Evolutionary conservation across 169 alveolate species (phyloP), one percentile per base, ranked within the genome.

Genomic region (Plasmodium gonderi): DNA sequence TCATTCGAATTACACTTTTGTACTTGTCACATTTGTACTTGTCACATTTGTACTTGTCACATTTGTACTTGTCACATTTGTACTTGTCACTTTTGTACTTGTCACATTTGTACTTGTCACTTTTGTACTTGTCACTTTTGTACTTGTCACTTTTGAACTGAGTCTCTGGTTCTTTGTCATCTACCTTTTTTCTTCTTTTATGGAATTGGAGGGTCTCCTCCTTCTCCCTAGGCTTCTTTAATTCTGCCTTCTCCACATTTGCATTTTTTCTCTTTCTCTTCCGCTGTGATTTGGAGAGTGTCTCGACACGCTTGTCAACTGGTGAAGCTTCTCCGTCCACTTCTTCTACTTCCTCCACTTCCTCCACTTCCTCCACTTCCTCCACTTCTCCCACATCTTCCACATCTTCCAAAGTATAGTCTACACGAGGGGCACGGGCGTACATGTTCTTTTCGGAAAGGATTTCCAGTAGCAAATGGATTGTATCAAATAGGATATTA

Each of bases 401-500:
- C 23, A 9, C 87, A 2, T 3, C 45, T 4, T 12, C 49, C 38
- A 89, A 40, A 0, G 94, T 89, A 14, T 45, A 89, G 17, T 26
- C 49, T 33, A 33, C 49, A 31, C 49, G 45, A 11, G n/a, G 29
- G 65, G 29, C 31, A 31, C 9, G 17, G 31, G 42, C 17, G 72
- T 77, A 77, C 12, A 89, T 89, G 17, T 77, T 79, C 40, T n/a
- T 69, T 9, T 51, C 45, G 45, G 6, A 40, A 26, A 89, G 36
- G 47, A 29, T 31, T 40, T 77, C 90, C 14, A 89, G 65, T 6
- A 89, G 40, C 40, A 89, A 33, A 20, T 45, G 45, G 8, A 60
- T 23, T 2, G 90, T 36, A 17, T 89, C 90, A 79, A 36, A 76
- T 0, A 75, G 20, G n/a, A 76, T 31, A 23, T 77, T 89, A 44